Base-by-base conservation (phyloP, 2,329 filamentous ascomycete species). In the Lecanicillium sp. region DNA sequence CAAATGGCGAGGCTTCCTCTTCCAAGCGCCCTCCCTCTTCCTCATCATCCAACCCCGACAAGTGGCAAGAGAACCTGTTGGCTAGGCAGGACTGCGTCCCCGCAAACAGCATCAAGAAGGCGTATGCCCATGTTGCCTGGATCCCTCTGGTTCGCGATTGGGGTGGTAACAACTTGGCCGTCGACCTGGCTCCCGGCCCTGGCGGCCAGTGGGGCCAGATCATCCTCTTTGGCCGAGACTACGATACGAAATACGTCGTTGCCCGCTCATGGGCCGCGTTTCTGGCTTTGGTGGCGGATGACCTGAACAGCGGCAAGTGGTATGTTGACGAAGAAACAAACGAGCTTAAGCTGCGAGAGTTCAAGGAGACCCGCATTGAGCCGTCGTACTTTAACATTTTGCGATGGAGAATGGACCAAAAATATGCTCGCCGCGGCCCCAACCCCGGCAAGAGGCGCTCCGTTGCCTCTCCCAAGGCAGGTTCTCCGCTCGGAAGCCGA, bases 191-290 rank as follows among this genome's bases (percentile, higher is more conserved):
- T 6, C 92, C 92, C 17, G 92, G 92, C 3, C 87, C 90, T 9
- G 76, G 77, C 33, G 92, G 92, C 29, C 84, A 81, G 58, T 98
- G 92, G 90, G 92, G 92, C 39, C 92, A 98, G 60, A 79, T 98
- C 48, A 95, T 98, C 53, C 74, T 98, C 45, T 96, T 94, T 59
- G 92, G 92, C 36, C 87, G 92, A 44, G 92, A 98, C 65, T 98
- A 95, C 63, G 92, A 98, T 58, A 95, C 87, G 63, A 98, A 98
- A 67, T 98, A 95, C 57, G 92, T 98, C 6, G 76, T 98, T 41
- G 86, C 92, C 20, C 80, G 86, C 44, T 97, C 90, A 1, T 98
- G 92, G 92, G 78, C 81, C 13, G 76, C 83, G 9, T 89, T 98
- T 56, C 65, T 98, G 15, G 88, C 88, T 36, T 77, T 81, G 22